These are phyloP conservation scores for Trichoderma simmonsii DNA, from an alignment of 2,329 filamentous ascomycete genomes.

Conservation along the genomic window DNA sequence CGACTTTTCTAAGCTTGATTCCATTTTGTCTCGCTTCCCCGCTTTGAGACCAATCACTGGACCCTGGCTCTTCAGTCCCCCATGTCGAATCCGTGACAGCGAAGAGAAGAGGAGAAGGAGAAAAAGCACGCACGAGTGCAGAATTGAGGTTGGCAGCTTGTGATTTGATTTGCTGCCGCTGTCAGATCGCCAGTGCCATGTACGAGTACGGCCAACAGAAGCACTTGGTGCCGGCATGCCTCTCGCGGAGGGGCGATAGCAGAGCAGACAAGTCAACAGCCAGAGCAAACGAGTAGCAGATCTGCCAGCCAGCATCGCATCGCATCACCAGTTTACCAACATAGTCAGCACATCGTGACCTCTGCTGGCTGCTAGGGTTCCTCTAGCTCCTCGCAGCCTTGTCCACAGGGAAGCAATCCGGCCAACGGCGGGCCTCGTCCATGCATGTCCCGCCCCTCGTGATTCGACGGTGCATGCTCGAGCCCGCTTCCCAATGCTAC, in stretches of 20 bases:
- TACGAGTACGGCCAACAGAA: background rate
- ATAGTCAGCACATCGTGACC: constrained; percentile 1
- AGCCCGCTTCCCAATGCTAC: constrained; percentile 14
- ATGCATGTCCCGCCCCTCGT: constrained; percentile 17
- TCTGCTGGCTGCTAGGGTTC: background rate
- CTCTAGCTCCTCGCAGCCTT: constrained; percentile 13
- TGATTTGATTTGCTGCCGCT: constrained; percentile 9
- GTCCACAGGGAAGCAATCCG: constrained; percentile 7
- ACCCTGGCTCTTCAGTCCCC: background rate
- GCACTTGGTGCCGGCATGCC: background rate
- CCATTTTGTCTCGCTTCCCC: background rate
- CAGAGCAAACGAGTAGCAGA: background rate
- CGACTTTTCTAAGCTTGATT: background rate
- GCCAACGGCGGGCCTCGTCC: constrained; percentile 19
- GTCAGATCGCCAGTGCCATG: background rate
- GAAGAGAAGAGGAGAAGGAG: background rate
- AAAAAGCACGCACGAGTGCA: constrained; percentile 6
- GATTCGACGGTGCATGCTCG: constrained; percentile 16
- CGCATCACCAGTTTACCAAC: background rate
- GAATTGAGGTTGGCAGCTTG: background rate
- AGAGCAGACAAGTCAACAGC: background rate
- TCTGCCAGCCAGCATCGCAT: background rate
- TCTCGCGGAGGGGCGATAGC: background rate
- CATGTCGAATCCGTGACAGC: constrained; percentile 4
- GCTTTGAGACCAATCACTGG: constrained; percentile 1